Conservation (phyloP, 2,329 filamentous ascomycete genomes). For the Trichoderma brevicompactum region DNA sequence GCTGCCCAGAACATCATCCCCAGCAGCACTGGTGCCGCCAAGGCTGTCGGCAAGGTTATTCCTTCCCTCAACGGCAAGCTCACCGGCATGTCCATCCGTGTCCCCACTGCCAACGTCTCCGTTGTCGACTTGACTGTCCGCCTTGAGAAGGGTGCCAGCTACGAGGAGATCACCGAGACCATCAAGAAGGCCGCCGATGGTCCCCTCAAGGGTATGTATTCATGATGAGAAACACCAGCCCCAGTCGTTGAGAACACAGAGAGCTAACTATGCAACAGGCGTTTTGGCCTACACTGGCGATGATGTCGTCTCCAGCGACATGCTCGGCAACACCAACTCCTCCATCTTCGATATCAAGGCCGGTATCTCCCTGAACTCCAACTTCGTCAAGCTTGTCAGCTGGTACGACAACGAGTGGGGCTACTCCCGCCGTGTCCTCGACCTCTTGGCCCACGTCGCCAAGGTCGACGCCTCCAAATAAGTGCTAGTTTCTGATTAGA, state of each 20-base stretch:
- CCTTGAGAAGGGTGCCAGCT: conserved; percentile 84
- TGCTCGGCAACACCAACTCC: conserved; percentile 90
- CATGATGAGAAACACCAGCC: neutral
- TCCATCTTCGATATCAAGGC: conserved; percentile 99
- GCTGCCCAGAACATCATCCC: conserved; percentile 99
- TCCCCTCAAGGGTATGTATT: conserved; percentile 76
- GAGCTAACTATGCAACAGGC: conserved; percentile 53
- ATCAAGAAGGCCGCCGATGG: conserved; percentile 87
- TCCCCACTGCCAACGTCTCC: conserved; percentile 97
- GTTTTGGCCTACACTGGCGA: conserved; percentile 96
- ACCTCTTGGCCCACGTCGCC: conserved; percentile 78
- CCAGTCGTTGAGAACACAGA: neutral
- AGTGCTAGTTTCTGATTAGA: conserved; percentile 29
- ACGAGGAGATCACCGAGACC: conserved; percentile 90
- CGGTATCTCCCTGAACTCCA: conserved; percentile 96
- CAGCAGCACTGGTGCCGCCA: conserved; percentile 97
- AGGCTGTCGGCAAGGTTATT: conserved; percentile 99
- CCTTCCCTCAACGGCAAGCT: conserved; percentile 98
- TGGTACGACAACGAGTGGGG: conserved; percentile 99
- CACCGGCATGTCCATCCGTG: conserved; percentile 99
- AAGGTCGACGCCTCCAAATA: conserved; percentile 71
- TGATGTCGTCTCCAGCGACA: conserved; percentile 89
- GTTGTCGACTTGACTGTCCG: conserved; percentile 97
- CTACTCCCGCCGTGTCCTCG: conserved; percentile 93
- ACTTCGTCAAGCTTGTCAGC: conserved; percentile 97